Evolutionary conservation across 2,329 filamentous ascomycete species (phyloP), one percentile per base, ranked within the genome.

Genomic region (Hypoxylon sp.): DNA sequence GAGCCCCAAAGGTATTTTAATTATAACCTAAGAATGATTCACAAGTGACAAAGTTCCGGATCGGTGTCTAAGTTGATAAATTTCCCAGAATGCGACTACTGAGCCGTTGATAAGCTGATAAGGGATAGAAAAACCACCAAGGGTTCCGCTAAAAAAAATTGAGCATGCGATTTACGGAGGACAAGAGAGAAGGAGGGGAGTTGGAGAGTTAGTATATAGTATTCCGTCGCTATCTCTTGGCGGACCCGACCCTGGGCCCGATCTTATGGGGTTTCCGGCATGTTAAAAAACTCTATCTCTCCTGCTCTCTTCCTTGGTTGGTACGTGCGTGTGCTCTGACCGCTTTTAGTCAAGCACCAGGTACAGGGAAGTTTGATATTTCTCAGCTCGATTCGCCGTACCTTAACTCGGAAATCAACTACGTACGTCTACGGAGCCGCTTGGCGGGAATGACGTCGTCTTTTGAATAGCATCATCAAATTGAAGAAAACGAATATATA

Each of bases 91-190:
- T 58, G 57, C 54, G 35, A 44, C 51, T 53, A 35, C 16, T 34
- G 20, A 38, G n/a, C 15, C 19, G 15, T 34, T 37, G 56, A 60
- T 60, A 60, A 60, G 51, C 55, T 34, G 57, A 60, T 60, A 60
- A 60, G 57, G 26, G 37, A 35, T 25, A 25, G 35, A 51, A 54
- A 53, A 52, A 55, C n/a, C 35, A 51, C 41, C 47, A 35, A 51
- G 50, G 46, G 42, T 25, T 44, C 46, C 55, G 43, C 46, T 57
- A 42, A 50, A 32, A 51, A 58, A 55, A 45, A 40, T 36, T 35
- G n/a, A n/a, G 43, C 35, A 16, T 55, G 53, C 57, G 57, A 57
- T 57, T 48, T 55, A 51, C 57, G 57, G 57, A 60, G 54, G 25
- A n/a, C 13, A 42, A 34, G 42, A 44, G 50, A 30, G n/a, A n/a